phyloP scores from a whole-genome alignment of 805 yeast species.

The Alloascoidea africana region DNA sequence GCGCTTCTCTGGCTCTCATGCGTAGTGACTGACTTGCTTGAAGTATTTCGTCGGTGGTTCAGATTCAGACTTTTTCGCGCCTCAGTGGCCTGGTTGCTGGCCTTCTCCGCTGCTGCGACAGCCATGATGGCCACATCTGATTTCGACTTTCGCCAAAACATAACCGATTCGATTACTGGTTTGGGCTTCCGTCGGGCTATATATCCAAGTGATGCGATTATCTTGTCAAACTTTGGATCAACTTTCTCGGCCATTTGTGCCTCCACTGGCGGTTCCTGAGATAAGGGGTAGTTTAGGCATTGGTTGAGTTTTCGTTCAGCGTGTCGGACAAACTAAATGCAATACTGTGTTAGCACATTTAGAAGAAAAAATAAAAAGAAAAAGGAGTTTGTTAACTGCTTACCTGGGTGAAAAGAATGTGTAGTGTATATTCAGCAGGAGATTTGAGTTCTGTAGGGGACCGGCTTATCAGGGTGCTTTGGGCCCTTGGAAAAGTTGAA shows the following conservation, averaged over 20 bases:
- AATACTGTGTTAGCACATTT: conserved; percentile 2
- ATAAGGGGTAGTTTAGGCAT: conserved; percentile 50
- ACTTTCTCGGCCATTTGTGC: conserved; percentile 73
- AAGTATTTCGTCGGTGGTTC: not conserved
- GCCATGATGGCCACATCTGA: conserved; percentile 69
- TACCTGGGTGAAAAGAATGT: conserved; percentile 77
- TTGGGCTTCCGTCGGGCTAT: conserved; percentile 84
- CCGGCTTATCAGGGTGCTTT: too few relatives aligned
- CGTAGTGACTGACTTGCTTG: not conserved
- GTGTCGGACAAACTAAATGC: conserved; percentile 55
- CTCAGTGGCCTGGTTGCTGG: conserved; percentile 19
- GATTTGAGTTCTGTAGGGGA: conserved; percentile 42
- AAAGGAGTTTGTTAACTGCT: conserved; percentile 3
- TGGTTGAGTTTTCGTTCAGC: conserved; percentile 77
- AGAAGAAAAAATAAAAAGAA: not conserved
- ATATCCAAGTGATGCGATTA: conserved; percentile 75
- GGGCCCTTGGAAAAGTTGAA: too few relatives aligned
- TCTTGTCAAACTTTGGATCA: conserved; percentile 76
- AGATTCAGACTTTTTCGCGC: conserved; percentile 4
- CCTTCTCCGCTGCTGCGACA: conserved; percentile 33
- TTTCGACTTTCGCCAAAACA: conserved; percentile 95
- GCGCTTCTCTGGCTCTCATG: not conserved
- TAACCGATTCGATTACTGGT: conserved; percentile 92
- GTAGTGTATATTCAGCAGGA: conserved; percentile 84
- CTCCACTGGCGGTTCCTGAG: conserved; percentile 64